These are phyloP conservation scores for Tausonia pullulans DNA, from an alignment of 1,284 basidiomycete genomes.

Conservation along the genomic window DNA sequence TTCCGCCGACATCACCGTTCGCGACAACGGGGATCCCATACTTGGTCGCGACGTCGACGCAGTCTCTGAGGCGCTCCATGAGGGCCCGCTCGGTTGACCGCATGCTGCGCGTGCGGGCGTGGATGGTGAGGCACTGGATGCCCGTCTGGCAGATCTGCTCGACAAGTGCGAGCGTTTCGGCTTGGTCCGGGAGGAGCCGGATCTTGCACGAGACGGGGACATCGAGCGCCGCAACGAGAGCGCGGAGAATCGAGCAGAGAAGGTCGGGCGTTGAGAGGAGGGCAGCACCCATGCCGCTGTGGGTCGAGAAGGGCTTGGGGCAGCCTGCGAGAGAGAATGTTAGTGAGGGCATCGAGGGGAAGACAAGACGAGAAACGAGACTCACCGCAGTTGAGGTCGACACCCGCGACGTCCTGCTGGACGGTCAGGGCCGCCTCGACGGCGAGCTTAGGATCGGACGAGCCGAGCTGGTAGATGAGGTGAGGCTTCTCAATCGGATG, in stretches of 20 bases:
- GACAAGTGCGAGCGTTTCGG: slow-evolving; percentile 76
- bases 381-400: slow-evolving; percentile 71
- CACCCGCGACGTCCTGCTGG: slow-evolving; percentile 77
- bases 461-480: slow-evolving; percentile 85
- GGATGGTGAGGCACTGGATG: slow-evolving; percentile 80
- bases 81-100: slow-evolving; percentile 69
- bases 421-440: slow-evolving; percentile 82
- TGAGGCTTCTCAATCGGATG: slow-evolving; percentile 91
- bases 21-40: slow-evolving; percentile 69
- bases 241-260: slow-evolving; percentile 71
- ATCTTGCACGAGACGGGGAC: slow-evolving; percentile 88
- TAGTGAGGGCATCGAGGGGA: too few species aligned
- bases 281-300: slow-evolving; percentile 92
- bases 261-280: slow-evolving; percentile 83
- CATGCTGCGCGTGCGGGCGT: slow-evolving; percentile 92
- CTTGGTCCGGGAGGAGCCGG: slow-evolving; percentile 70
- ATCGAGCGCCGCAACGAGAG: slow-evolving; percentile 60
- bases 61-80: slow-evolving; percentile 65
- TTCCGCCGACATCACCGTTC: slow-evolving; percentile 85
- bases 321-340: slow-evolving; percentile 44
- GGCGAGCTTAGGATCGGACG: slow-evolving; percentile 75
- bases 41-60: slow-evolving; percentile 52
- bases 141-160: slow-evolving; percentile 78
- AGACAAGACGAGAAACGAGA: too few species aligned
- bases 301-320: slow-evolving; percentile 91